phyloP scores from a whole-genome alignment of 2,329 filamentous ascomycete species.

The Samsoniella hepiali region DNA sequence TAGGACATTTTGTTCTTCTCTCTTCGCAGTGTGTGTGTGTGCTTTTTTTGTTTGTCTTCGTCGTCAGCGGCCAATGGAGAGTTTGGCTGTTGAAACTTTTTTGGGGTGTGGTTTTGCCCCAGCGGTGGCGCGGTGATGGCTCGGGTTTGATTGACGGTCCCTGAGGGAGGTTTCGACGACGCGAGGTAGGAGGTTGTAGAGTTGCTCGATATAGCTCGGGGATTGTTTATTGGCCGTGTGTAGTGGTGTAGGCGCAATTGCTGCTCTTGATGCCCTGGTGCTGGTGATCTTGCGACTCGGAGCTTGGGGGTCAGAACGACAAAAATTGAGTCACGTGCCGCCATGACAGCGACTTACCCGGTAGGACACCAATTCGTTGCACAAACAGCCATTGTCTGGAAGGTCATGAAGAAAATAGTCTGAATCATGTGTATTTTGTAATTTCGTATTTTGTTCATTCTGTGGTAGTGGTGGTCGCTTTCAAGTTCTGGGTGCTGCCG shows the following conservation, averaged over 20 bases:
- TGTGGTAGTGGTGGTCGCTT: no score
- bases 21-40: constrained; percentile 5
- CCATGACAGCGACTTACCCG: not conserved
- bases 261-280: not conserved
- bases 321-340: constrained; percentile 4
- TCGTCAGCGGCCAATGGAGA: no score
- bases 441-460: no score
- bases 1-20: constrained; percentile 57
- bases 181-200: no score
- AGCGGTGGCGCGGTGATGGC: no score
- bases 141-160: no score
- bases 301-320: not conserved
- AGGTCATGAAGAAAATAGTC: not conserved
- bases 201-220: no score
- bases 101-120: not conserved
- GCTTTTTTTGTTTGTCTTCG: not conserved
- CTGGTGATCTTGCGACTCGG: not conserved
- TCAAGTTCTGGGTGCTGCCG: no score
- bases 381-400: not conserved
- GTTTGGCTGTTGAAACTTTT: not conserved
- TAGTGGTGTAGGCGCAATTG: not conserved
- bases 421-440: no score
- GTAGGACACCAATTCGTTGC: not conserved
- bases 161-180: no score
- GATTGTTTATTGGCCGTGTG: not conserved